Conservation (phyloP, 495 filamentous ascomycete genomes). For the Trichoderma erinaceum region DNA sequence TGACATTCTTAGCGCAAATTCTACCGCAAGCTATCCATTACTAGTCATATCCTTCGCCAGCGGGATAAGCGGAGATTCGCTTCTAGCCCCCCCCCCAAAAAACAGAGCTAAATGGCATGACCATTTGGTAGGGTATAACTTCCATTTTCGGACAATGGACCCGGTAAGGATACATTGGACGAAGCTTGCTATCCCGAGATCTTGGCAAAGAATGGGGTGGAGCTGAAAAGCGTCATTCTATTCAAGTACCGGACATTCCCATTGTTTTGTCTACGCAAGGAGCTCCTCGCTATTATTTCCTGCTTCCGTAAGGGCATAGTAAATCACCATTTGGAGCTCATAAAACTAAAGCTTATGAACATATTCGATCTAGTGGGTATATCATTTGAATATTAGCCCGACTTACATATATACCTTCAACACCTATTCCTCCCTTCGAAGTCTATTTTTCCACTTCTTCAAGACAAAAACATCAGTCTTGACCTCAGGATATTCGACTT, state of each 20-base stretch:
- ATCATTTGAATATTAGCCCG: no score
- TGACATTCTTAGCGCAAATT: not conserved
- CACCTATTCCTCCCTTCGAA: not conserved
- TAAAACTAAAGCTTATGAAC: not conserved
- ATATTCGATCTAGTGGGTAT: no score
- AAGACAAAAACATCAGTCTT: not conserved
- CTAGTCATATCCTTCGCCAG: not conserved
- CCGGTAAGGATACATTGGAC: not conserved
- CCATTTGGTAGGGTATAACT: not conserved
- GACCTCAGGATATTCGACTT: not conserved
- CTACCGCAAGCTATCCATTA: not conserved
- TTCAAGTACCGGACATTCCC: no score
- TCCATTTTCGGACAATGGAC: not conserved
- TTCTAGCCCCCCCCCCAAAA: not conserved
- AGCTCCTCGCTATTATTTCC: not conserved
- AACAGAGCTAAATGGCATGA: not conserved
- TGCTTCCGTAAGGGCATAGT: not conserved
- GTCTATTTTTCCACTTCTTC: no score
- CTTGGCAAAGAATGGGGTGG: not conserved
- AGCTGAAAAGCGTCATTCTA: no score
- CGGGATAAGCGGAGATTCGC: not conserved
- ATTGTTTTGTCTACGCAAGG: not conserved
- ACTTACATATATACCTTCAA: not conserved
- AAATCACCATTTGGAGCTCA: not conserved
- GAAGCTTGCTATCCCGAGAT: not conserved